Base-by-base conservation (phyloP, 2,329 filamentous ascomycete genomes). In the Graphilbum fragrans region DNA sequence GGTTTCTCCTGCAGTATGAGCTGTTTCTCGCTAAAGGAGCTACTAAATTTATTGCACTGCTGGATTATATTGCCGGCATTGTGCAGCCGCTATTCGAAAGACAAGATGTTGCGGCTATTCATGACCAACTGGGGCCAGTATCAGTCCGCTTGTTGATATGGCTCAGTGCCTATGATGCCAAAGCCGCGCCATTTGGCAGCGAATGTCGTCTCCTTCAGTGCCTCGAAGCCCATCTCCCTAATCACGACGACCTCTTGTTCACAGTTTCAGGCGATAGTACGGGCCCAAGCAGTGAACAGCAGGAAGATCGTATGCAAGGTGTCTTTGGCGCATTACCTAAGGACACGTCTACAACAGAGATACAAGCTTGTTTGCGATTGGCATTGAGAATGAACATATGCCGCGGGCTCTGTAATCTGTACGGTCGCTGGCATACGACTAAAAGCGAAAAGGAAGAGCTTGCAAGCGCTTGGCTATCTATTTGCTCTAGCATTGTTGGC, bases 1-100 rank as follows among this genome's bases (percentile, higher is more conserved):
- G 27, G 37, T 39, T 39, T 17, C 37, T 33, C 17, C 27, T 39
- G 25, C 37, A 39, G 23, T 33, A 39, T 19, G 27, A 39, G 19
- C 27, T 39, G 3, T 39, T 39, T 16, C 18, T 29, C 11, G 37
- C 37, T 11, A 10, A 14, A 10, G 37, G n/a, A 12, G 18, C 33
- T 18, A 14, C 17, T 2, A 17, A 27, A 2, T 39, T 39, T n/a
- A 14, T 33, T 10, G 27, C 25, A 8, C 27, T 32, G 17, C 27
- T 35, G 34, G 34, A 12, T 14, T 35, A 35, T 21, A 25, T 18
- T 2, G 37, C 22, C 22, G 25, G 9, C 37, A 20, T 18, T 12
- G 37, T 38, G 16, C 20, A 38, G 37, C 17, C 37, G 17, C 37
- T 38, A 9, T 22, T 38, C 16, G 18, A 14, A 4, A 4, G 17